Base-by-base conservation (phyloP, 257 asterid species). In the Primulina tabacum region DNA sequence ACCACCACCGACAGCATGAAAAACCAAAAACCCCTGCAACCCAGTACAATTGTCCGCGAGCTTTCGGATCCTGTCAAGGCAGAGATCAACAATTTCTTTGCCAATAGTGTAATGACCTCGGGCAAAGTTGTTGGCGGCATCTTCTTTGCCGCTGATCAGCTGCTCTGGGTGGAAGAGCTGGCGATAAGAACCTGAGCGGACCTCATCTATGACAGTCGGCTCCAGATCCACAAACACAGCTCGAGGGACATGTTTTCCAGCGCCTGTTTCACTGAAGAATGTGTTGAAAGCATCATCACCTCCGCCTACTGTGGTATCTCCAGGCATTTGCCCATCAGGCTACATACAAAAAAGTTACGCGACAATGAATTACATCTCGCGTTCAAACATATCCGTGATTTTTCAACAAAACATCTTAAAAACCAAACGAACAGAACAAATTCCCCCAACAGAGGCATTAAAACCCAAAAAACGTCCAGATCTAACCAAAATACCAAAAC, bases 261-360 rank as follows among this genome's bases (percentile, higher is more conserved):
- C 83, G 5, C 89, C 89, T 7, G 89, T 84, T 64, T 84, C 89
- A 21, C 84, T 79, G 79, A 84, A 84, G 61, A 84, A 84, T 0
- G 89, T 84, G 86, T 84, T 84, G 79, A 82, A 84, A 70, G 89
- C 89, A 35, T 84, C 89, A 21, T 84, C 89, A 34, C 89, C 89
- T 2, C 83, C 84, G 0, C 89, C 89, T 1, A 84, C 82, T 2
- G 89, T 84, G 37, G 12, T 35, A 7, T 84, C 89, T 53, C 89
- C 80, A 11, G 89, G 89, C 89, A 84, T 84, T 75, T 84, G 89
- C 52, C 89, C 89, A 84, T 84, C 89, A 37, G 89, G 89, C 89
- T 84, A 78, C 35, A 71, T 50, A 59, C 2, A 52, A 17, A 43
- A 43, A 43, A 11, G n/a, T 43, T 2, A 12, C 1, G 55, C 55